A percentile compares a stretch with the other conserved stretches of the same genome.
Conservation (phyloP, 139 green algal species). For the Chlamydomonas sp. region DNA sequence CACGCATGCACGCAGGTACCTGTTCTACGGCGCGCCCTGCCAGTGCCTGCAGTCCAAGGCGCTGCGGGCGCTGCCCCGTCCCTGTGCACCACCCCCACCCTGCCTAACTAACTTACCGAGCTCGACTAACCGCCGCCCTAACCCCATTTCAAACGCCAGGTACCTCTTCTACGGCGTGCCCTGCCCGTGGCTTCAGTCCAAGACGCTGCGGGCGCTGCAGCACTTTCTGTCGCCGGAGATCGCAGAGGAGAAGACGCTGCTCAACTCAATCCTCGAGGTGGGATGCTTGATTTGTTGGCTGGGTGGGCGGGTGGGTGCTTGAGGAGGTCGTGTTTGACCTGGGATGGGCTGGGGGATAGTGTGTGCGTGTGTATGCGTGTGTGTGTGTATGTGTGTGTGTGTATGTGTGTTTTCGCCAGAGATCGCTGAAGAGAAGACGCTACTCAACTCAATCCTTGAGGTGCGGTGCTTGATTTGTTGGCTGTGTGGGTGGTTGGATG, state of each 20-base stretch:
- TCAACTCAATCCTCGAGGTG: slow-evolving; percentile 50
- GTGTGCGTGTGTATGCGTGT: not conserved
- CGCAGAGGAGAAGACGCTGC: slow-evolving; percentile 30
- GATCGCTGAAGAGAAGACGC: slow-evolving; percentile 39
- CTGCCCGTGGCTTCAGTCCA: slow-evolving; percentile 89
- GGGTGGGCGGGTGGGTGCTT: no score
- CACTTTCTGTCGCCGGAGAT: slow-evolving; percentile 87
- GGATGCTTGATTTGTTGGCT: no score
- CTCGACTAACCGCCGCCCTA: no score
- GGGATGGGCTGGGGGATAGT: not conserved
- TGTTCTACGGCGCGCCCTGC: slow-evolving; percentile 95
- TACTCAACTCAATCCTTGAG: slow-evolving; percentile 52
- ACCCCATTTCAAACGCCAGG: no score
- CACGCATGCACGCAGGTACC: no score
- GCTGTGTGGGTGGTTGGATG: no score
- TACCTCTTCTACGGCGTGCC: slow-evolving; percentile 98
- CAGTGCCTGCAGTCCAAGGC: slow-evolving; percentile 93
- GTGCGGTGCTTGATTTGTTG: no score
- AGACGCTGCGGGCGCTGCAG: slow-evolving; percentile 85
- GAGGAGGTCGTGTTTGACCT: not conserved
- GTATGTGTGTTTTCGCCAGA: slow-evolving; percentile 73
- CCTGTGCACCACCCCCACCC: no score
- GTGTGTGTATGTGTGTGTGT: not conserved
- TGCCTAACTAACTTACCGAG: no score
- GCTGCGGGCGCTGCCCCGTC: no score